Percentiles rank a stretch among this genome's conserved stretches.
Evolutionary conservation across 1,284 basidiomycete species (phyloP).

Genomic region (Sporisorium graminicola): DNA sequence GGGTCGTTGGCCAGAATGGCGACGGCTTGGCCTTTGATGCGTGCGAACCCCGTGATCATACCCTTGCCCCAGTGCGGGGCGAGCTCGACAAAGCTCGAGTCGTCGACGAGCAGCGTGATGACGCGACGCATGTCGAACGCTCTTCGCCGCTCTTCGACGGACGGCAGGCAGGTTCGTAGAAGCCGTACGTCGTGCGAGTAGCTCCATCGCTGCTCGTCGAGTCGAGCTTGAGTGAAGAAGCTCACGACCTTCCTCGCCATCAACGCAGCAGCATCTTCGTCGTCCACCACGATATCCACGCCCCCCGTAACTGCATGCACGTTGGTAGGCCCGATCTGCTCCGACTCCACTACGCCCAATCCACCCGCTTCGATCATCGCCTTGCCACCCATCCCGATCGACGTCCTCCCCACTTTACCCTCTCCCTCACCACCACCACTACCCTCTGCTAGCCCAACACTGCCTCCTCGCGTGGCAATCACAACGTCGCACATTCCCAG

Average conservation of each 20-base stretch:
- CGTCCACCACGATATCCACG: slow-evolving; percentile 46
- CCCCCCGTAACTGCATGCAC: slow-evolving; percentile 45
- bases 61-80: slow-evolving; percentile 36
- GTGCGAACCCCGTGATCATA: slow-evolving; percentile 49
- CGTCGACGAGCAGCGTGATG: slow-evolving; percentile 49
- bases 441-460: slow-evolving; percentile 3
- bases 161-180: slow-evolving; percentile 42
- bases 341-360: slow-evolving; percentile 40
- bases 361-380: slow-evolving; percentile 61
- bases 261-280: slow-evolving; percentile 37
- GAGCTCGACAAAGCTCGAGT: slow-evolving; percentile 48
- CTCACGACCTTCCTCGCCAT: slow-evolving; percentile 29
- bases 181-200: slow-evolving; percentile 26
- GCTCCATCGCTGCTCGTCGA: slow-evolving; percentile 16
- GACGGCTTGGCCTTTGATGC: slow-evolving; percentile 35
- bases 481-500: slow-evolving; percentile 56
- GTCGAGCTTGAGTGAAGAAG: slow-evolving; percentile 36
- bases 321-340: slow-evolving; percentile 41
- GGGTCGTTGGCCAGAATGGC: slow-evolving; percentile 53
- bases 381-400: slow-evolving; percentile 54
- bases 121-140: slow-evolving; percentile 51
- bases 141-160: slow-evolving; percentile 28
- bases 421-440: background rate
- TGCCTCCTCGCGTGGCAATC: slow-evolving; percentile 39
- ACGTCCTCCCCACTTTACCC: slow-evolving; percentile 19